Evolutionary conservation across 805 yeast genomes (phyloP), one percentile per base, ranked within the genome.

Genomic region (Grigorovia humatica): DNA sequence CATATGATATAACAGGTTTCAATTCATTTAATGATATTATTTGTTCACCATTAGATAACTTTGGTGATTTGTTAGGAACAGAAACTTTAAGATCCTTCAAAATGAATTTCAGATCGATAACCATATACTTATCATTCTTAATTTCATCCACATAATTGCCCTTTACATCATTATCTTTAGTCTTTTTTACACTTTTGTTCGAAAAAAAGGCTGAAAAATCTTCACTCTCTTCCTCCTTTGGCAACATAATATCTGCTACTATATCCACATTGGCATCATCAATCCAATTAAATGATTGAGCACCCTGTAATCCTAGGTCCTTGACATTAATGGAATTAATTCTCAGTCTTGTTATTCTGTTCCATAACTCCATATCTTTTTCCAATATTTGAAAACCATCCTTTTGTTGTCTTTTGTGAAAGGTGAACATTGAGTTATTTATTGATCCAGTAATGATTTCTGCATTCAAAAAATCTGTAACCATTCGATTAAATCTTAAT

Each of bases 381-480:
- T 65, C 66, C 27, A 64, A 64, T 38, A 68, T 56, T 51, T 69
- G 72, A 55, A 74, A 74, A 0, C 79, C 77, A 54, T 74, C 67
- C 51, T 77, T 75, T 54, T 77, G 76, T 61, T 85, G 91, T 58
- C 85, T 78, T 61, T 84, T 84, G 59, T 85, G 93, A 20, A 86
- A 74, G 0, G 89, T 83, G 67, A 85, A 85, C 65, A 86, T 71
- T 1, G 93, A 80, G 50, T 83, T 83, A 60, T 85, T 83, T 13
- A 85, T 72, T 0, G 90, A 79, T 0, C 95, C 95, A 15, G 85
- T 80, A 35, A 83, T 80, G 48, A 82, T 80, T 51, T 75, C 74
- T 13, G 89, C 87, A 62, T 81, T 82, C 67, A 85, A 76, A 50
- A 85, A 74, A 64, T 86, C 93, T 51, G 81, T 69, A 44, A 83